These are phyloP conservation scores for Porcisia deanei DNA, from an alignment of 208 protist species.

Conservation along the genomic window DNA sequence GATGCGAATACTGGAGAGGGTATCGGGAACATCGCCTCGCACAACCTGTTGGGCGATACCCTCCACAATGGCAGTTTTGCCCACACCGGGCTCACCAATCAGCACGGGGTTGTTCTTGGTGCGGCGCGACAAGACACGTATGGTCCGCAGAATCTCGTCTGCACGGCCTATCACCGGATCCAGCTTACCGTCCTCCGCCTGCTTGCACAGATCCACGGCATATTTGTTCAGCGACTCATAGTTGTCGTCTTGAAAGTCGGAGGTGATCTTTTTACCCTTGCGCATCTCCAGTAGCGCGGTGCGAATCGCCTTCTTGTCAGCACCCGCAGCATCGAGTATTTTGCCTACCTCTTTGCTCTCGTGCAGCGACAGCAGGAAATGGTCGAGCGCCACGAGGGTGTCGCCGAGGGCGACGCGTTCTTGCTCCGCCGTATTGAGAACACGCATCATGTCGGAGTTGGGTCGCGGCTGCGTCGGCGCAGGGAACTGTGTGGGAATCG, in stretches of 20 bases:
- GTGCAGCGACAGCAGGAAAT: constrained; percentile 78
- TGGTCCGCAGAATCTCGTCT: constrained; percentile 98
- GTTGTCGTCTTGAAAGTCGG: constrained; percentile 79
- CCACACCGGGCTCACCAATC: constrained; percentile 96
- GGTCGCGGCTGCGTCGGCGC: constrained; percentile 66
- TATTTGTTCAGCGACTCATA: constrained; percentile 97
- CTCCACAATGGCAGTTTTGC: constrained; percentile 94
- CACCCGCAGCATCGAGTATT: constrained; percentile 72
- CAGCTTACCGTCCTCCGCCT: constrained; percentile 94
- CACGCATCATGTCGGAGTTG: constrained; percentile 67
- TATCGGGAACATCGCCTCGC: constrained; percentile 92
- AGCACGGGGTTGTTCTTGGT: constrained; percentile 99
- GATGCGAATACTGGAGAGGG: constrained; percentile 80
- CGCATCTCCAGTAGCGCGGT: constrained; percentile 75
- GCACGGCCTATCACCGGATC: constrained; percentile 99
- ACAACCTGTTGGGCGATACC: constrained; percentile 93
- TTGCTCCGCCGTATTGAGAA: constrained; percentile 85
- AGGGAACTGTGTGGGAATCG: constrained; percentile 62
- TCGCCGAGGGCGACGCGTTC: constrained; percentile 71
- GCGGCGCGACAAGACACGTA: constrained; percentile 96
- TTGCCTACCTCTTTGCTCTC: constrained; percentile 55
- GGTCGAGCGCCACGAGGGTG: constrained; percentile 74
- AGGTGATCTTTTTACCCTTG: constrained; percentile 84
- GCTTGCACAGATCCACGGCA: constrained; percentile 94
- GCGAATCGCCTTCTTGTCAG: constrained; percentile 57